Base-by-base conservation (phyloP, 345 rosid genomes). In the Lepidium didymum region DNA sequence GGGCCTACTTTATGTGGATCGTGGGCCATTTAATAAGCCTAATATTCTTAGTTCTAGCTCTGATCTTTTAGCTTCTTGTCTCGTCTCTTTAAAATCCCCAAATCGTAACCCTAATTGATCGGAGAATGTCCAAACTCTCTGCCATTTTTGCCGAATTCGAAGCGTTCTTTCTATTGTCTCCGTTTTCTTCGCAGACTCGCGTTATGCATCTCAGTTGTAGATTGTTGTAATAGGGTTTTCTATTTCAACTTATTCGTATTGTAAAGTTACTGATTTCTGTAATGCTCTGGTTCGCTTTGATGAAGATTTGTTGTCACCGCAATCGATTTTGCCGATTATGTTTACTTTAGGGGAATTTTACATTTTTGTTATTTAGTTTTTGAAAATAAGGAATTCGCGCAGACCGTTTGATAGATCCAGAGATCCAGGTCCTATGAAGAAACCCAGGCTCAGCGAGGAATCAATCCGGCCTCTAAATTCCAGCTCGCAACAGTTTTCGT, bases 341-440 rank as follows among this genome's bases (percentile, higher is more conserved):
- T 23, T 45, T 1, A 8, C 67, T 45, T 55, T 55, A 42, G 64
- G 33, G 72, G 51, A n/a, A 56, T 61, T 57, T 78, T 44, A 7
- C 15, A 21, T 36, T 53, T 57, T 51, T 40, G 10, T 73, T 67
- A 42, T 42, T 36, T 74, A 79, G 70, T 42, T 60, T 62, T 59
- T 76, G 60, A 78, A 16, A 73, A 91, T 89, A 93, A 91, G 85
- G 77, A 87, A 87, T 80, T 50, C 86, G 21, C 99, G 97, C 72
- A 81, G 79, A 58, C 49, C 99, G 3, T 89, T 87, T 66, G 95
- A 95, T 72, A 86, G 97, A 86, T 86, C 96, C 38, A 78, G 95
- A 72, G 96, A 91, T 55, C 84, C 82, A 21, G 62, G 72, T 5
- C 67, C 75, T 8, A 72, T 81, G 52, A 91, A 91, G 87, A 91